Conservation (phyloP, 192 early-diverging fungal species). For the Coemansia sp. region DNA sequence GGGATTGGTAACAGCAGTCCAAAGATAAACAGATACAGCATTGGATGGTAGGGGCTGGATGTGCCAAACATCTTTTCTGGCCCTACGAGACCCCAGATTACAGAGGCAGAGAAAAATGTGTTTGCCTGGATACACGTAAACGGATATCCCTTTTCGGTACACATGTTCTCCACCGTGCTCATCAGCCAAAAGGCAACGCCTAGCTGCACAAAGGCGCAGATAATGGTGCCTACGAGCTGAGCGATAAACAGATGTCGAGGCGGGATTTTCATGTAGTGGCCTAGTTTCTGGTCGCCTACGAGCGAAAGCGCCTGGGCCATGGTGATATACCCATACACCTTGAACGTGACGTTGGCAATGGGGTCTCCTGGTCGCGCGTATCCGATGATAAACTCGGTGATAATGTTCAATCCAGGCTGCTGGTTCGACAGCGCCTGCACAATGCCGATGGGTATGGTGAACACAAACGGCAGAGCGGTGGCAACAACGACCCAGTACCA, state of each 20-base stretch:
- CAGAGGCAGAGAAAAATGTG: slow-evolving; percentile 68
- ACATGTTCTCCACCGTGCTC: slow-evolving; percentile 59
- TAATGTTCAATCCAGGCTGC: slow-evolving; percentile 75
- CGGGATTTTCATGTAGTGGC: slow-evolving; percentile 81
- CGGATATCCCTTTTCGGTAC: slow-evolving; percentile 59
- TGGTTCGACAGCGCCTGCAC: slow-evolving; percentile 76
- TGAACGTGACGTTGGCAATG: slow-evolving; percentile 83
- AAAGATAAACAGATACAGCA: slow-evolving; percentile 57
- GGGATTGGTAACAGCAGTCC: slow-evolving; percentile 72
- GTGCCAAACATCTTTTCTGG: slow-evolving; percentile 68
- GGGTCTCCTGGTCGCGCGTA: slow-evolving; percentile 73
- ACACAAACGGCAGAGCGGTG: slow-evolving; percentile 60
- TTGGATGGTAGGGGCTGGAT: slow-evolving; percentile 57
- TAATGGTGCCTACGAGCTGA: slow-evolving; percentile 73
- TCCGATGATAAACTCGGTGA: slow-evolving; percentile 84
- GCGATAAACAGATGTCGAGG: slow-evolving; percentile 78
- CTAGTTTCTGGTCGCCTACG: slow-evolving; percentile 68
- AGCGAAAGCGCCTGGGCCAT: slow-evolving; percentile 73
- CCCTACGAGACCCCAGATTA: slow-evolving; percentile 81
- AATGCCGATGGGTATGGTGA: slow-evolving; percentile 79
- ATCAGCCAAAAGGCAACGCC: slow-evolving; percentile 69
- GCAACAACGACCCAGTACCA: slow-evolving; percentile 77
- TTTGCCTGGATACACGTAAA: slow-evolving; percentile 64
- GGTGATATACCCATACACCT: slow-evolving; percentile 78
- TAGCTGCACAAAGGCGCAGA: slow-evolving; percentile 68